Conservation (phyloP, 1,284 basidiomycete genomes). For the Vanrija pseudolonga region DNA sequence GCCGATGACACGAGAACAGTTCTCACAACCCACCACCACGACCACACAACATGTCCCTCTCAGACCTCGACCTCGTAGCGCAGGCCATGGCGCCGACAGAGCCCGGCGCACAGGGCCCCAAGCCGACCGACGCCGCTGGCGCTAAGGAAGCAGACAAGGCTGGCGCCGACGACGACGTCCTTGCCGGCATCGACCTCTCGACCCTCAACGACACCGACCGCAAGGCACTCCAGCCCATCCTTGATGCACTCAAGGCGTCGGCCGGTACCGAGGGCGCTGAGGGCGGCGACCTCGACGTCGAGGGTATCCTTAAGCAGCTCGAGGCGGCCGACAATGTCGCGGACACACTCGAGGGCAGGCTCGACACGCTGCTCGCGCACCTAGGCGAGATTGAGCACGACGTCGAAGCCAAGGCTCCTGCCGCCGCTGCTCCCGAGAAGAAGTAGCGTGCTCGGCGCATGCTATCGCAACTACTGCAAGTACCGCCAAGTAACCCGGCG, state of each 20-base stretch:
- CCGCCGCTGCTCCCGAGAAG: constrained; percentile 45
- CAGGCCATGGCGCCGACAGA: constrained; percentile 39
- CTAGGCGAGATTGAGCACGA: constrained; percentile 35
- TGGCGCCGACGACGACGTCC: constrained; percentile 5
- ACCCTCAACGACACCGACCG: constrained; percentile 22
- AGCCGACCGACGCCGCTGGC: no score
- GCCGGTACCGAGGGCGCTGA: constrained; percentile 18
- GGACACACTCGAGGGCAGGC: constrained; percentile 43
- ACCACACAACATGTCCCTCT: constrained; percentile 26
- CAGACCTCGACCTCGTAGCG: constrained; percentile 46
- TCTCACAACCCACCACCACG: neutral
- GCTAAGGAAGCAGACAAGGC: neutral
- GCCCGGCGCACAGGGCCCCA: constrained; percentile 2
- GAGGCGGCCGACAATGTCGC: constrained; percentile 47
- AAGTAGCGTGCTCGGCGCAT: constrained; percentile 41
- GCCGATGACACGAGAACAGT: neutral
- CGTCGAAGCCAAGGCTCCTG: constrained; percentile 6
- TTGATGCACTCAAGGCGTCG: constrained; percentile 21
- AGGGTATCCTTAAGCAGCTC: constrained; percentile 40
- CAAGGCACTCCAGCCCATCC: constrained; percentile 23
- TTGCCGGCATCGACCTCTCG: constrained; percentile 23
- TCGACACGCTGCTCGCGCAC: constrained; percentile 41
- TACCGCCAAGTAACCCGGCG: no score
- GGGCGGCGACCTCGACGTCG: constrained; percentile 26
- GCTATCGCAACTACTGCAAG: no score